A percentile compares a stretch with the other conserved stretches of the same genome.
These are phyloP conservation scores for Penicillium lividum DNA, from an alignment of 495 filamentous ascomycete genomes.

Conservation along the genomic window DNA sequence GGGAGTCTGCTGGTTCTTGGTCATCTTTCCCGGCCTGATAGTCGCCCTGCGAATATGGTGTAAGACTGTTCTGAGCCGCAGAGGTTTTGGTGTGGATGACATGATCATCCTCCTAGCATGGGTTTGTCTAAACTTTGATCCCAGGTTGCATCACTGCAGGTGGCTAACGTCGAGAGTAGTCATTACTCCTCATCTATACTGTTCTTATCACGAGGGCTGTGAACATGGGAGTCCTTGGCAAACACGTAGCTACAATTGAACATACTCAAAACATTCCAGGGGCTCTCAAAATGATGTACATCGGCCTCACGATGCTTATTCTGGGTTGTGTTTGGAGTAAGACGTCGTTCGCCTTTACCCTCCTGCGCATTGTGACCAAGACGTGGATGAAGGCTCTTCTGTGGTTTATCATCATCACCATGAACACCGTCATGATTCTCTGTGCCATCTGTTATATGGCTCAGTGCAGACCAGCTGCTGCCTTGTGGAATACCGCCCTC, in stretches of 20 bases:
- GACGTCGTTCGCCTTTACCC: conserved; percentile 31
- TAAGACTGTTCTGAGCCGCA: conserved; percentile 12
- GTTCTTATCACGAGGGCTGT: conserved; percentile 16
- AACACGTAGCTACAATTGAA: conserved; percentile 12
- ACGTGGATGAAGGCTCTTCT: conserved; percentile 25
- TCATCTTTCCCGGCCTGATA: conserved; percentile 14
- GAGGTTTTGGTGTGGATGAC: conserved; percentile 19
- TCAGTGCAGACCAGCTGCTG: conserved; percentile 24
- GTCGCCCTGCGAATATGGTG: conserved; percentile 18
- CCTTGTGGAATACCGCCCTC: conserved; percentile 23
- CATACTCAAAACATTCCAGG: conserved; percentile 7
- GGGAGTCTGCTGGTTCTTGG: conserved; percentile 19
- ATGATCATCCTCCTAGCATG: conserved; percentile 10
- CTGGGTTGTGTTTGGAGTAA: conserved; percentile 28
- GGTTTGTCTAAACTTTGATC: conserved; percentile 4
- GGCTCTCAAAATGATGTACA: conserved; percentile 24
- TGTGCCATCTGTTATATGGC: conserved; percentile 24
- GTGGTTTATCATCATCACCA: conserved; percentile 29
- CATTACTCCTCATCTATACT: conserved; percentile 14
- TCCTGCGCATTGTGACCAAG: conserved; percentile 24
- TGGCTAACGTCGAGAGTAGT: conserved; percentile 1
- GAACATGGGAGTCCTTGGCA: conserved; percentile 17
- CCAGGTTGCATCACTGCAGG: neutral
- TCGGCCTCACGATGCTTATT: conserved; percentile 19
- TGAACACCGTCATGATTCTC: conserved; percentile 29